Evolutionary conservation across 495 filamentous ascomycete species (phyloP).

Genomic region (Hypomontagnella submonticulosa): DNA sequence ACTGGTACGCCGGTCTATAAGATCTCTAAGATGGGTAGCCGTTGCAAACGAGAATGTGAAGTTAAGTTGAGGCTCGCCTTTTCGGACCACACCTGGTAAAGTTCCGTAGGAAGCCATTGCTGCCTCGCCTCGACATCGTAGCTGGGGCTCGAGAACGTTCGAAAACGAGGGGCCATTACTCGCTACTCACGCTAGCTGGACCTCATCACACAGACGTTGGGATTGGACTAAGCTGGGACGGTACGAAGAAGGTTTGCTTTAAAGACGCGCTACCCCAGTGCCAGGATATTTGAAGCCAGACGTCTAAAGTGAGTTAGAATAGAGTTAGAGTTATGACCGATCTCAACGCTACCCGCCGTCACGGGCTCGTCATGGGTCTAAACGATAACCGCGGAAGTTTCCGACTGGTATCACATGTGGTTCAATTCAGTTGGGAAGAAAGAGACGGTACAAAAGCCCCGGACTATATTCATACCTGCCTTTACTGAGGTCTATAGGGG

Average conservation of each 20-base stretch:
- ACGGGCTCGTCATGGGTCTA: slow-evolving; percentile 26
- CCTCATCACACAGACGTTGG: background rate
- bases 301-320: background rate
- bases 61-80: background rate
- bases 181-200: slow-evolving; percentile 11
- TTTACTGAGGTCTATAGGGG: no score
- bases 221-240: background rate
- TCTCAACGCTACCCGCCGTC: slow-evolving; percentile 6
- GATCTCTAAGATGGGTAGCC: background rate
- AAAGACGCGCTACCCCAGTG: background rate
- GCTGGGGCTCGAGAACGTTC: slow-evolving; percentile 2
- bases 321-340: background rate
- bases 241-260: background rate
- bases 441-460: no score
- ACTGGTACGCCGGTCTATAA: background rate
- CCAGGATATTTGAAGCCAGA: background rate
- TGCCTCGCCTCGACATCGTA: slow-evolving; percentile 1
- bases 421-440: no score
- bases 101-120: background rate
- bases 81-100: background rate
- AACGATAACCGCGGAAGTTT: slow-evolving; percentile 8
- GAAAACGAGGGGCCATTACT: slow-evolving; percentile 26
- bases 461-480: no score
- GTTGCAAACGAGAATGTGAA: background rate
- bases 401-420: background rate